These are phyloP conservation scores for Pseudogymnoascus sp. DNA, from an alignment of 2,329 filamentous ascomycete genomes.

Conservation along the genomic window DNA sequence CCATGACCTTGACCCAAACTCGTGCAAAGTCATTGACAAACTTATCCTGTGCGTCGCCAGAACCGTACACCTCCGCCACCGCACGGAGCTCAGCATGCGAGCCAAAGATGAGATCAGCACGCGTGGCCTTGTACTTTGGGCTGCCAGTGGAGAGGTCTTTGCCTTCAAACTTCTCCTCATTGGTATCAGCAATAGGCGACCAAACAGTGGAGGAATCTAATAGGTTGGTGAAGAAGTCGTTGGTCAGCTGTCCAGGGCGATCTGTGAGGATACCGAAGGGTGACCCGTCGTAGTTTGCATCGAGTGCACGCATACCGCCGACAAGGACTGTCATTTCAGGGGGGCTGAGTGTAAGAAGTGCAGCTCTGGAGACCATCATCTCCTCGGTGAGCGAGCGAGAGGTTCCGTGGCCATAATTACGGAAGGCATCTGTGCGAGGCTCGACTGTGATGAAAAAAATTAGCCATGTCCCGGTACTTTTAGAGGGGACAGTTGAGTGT, in stretches of 20 bases:
- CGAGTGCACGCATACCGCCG: conserved; percentile 49
- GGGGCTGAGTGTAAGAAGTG: conserved; percentile 47
- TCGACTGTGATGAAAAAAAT: conserved; percentile 31
- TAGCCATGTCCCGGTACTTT: background rate
- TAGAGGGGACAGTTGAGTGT: background rate
- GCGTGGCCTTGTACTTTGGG: conserved; percentile 51
- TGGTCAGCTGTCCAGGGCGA: conserved; percentile 47
- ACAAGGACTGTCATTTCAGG: conserved; percentile 50
- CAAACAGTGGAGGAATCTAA: conserved; percentile 48
- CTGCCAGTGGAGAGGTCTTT: conserved; percentile 46
- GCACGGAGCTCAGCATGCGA: conserved; percentile 52
- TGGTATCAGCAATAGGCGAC: conserved; percentile 37
- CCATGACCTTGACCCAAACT: conserved; percentile 55
- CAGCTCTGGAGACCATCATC: conserved; percentile 49
- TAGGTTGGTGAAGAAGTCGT: conserved; percentile 56
- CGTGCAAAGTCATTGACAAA: conserved; percentile 51
- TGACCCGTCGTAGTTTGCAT: conserved; percentile 50
- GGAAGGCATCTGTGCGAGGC: conserved; percentile 50
- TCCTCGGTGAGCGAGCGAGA: conserved; percentile 46
- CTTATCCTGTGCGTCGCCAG: conserved; percentile 41
- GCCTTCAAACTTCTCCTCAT: conserved; percentile 44
- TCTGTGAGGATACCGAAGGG: conserved; percentile 47
- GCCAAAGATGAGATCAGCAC: conserved; percentile 50
- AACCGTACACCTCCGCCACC: conserved; percentile 49
- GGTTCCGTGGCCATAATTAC: conserved; percentile 49